These are phyloP conservation scores for Fraxinus sp. DNA, from an alignment of 305 asterid genomes.

Conservation along the genomic window DNA sequence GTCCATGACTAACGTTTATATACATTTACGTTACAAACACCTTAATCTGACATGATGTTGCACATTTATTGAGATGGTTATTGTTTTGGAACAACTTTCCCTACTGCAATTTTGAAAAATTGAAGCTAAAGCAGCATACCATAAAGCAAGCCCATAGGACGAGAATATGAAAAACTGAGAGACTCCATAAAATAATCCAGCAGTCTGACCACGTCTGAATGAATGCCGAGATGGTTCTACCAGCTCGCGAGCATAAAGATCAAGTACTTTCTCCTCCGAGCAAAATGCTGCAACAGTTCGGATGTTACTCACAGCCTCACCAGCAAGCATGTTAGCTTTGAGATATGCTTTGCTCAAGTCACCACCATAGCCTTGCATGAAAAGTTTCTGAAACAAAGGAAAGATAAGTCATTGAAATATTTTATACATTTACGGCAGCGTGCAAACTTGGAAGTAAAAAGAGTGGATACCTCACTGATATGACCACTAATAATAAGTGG, in stretches of 20 bases:
- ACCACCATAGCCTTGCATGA: conserved; percentile 91
- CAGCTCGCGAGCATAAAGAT: conserved; percentile 70
- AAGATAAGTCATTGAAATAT: conserved; percentile 12
- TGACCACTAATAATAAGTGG: conserved; percentile 90
- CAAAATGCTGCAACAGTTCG: conserved; percentile 95
- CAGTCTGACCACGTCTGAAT: conserved; percentile 84
- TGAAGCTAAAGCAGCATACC: conserved; percentile 50
- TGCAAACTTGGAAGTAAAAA: neutral
- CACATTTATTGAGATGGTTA: neutral
- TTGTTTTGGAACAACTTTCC: conserved; percentile 6
- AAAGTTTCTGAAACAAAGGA: conserved; percentile 73
- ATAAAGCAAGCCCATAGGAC: conserved; percentile 86
- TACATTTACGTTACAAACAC: neutral
- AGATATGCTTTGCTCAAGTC: conserved; percentile 92
- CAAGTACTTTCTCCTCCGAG: conserved; percentile 81
- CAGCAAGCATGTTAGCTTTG: conserved; percentile 96
- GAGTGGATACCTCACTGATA: conserved; percentile 75
- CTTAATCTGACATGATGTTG: neutral
- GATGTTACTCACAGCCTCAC: conserved; percentile 98
- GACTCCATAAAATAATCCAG: conserved; percentile 86
- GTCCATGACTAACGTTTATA: neutral
- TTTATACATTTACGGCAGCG: neutral
- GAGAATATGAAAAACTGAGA: conserved; percentile 97
- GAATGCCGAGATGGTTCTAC: conserved; percentile 74
- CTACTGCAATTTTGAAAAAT: neutral